A percentile compares a stretch with the other conserved stretches of the same genome.
These are phyloP conservation scores for Aphanomyces astaci DNA, from an alignment of 352 stramenopile genomes.

Conservation along the genomic window DNA sequence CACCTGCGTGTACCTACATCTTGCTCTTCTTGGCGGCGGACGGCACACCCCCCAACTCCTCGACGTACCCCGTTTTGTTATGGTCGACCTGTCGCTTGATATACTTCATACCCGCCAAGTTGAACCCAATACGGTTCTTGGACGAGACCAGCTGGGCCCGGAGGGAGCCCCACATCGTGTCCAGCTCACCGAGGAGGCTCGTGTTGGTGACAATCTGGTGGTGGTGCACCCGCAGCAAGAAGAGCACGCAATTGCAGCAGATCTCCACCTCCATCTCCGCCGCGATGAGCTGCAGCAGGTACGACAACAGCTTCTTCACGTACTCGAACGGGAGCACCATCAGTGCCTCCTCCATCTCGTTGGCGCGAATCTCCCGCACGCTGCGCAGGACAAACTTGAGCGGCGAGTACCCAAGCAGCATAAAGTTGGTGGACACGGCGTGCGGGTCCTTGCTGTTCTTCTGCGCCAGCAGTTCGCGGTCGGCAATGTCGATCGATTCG, in stretches of 20 bases:
- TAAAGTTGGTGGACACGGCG: slow-evolving; percentile 70
- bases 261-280: slow-evolving; percentile 89
- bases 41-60: slow-evolving; percentile 46
- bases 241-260: slow-evolving; percentile 74
- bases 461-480: slow-evolving; percentile 80
- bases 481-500: slow-evolving; percentile 91
- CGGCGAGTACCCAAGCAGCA: slow-evolving; percentile 93
- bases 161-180: slow-evolving; percentile 71
- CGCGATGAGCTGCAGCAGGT: slow-evolving; percentile 87
- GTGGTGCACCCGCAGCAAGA: slow-evolving; percentile 71
- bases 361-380: slow-evolving; percentile 85
- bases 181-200: slow-evolving; percentile 62
- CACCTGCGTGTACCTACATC: not conserved
- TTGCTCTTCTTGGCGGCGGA: slow-evolving; percentile 20
- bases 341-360: slow-evolving; percentile 96
- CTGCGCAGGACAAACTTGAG: slow-evolving; percentile 92
- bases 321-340: slow-evolving; percentile 96
- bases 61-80: slow-evolving; percentile 63
- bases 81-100: slow-evolving; percentile 80
- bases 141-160: slow-evolving; percentile 59
- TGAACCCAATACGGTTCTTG: slow-evolving; percentile 84
- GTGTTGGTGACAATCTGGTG: slow-evolving; percentile 63
- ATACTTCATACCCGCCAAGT: slow-evolving; percentile 81
- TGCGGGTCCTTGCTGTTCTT: slow-evolving; percentile 51
- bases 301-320: slow-evolving; percentile 89